phyloP scores from a whole-genome alignment of 805 yeast genomes.

The Gaillardinia entomophila region DNA sequence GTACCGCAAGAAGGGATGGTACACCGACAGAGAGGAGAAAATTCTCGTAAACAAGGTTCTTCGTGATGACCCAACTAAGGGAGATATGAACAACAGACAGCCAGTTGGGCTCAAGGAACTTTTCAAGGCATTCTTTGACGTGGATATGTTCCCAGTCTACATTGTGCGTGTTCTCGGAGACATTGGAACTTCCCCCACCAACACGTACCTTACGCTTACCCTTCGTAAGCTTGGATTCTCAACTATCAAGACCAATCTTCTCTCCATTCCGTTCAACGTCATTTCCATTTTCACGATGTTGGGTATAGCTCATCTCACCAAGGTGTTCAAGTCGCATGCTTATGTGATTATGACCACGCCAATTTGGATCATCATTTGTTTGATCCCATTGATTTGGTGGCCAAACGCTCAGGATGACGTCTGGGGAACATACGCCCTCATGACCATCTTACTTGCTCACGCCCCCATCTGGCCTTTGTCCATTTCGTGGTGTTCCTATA shows the following conservation, averaged over 20 bases:
- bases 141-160: constrained; percentile 52
- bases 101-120: constrained; percentile 40
- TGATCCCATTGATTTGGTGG: constrained; percentile 36
- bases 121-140: constrained; percentile 39
- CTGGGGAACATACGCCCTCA: constrained; percentile 40
- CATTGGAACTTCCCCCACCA: constrained; percentile 7
- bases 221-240: constrained; percentile 39
- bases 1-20: constrained; percentile 46
- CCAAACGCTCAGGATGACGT: constrained; percentile 28
- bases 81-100: constrained; percentile 60
- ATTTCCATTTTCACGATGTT: constrained; percentile 15
- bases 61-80: constrained; percentile 57
- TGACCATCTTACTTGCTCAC: constrained; percentile 34
- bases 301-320: constrained; percentile 15
- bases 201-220: constrained; percentile 6
- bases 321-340: constrained; percentile 17
- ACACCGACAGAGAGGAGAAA: constrained; percentile 48
- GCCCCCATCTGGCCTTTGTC: constrained; percentile 51
- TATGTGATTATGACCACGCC: constrained; percentile 12
- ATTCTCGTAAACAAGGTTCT: constrained; percentile 54
- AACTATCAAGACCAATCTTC: constrained; percentile 46
- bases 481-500: constrained; percentile 57
- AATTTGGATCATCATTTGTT: constrained; percentile 22
- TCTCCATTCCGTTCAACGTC: constrained; percentile 46
- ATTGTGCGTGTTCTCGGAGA: constrained; percentile 36